Evolutionary conservation across 2,329 filamentous ascomycete genomes (phyloP).

Genomic region (Penicillium occitanis): DNA sequence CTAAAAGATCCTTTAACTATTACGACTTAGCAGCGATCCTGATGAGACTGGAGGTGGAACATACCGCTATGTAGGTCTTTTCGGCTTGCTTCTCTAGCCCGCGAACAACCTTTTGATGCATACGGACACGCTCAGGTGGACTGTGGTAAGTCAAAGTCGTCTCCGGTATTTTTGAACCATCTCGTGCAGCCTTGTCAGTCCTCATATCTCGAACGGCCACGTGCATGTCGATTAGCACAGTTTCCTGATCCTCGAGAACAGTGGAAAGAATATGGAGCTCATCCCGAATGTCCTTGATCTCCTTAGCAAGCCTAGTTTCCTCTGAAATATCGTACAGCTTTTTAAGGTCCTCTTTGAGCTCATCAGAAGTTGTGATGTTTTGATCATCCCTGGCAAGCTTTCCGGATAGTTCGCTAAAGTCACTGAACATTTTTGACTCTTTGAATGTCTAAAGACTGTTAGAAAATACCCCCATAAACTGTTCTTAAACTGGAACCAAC

Average conservation of each 20-base stretch:
- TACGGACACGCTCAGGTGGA: neutral
- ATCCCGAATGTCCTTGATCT: conserved; percentile 16
- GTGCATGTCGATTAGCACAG: conserved; percentile 11
- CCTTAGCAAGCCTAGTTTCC: conserved; percentile 8
- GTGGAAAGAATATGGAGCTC: conserved; percentile 15
- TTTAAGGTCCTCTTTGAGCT: conserved; percentile 8
- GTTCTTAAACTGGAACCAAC: neutral
- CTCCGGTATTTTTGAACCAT: neutral
- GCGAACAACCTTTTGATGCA: neutral
- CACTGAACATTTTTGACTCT: neutral
- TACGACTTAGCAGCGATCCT: neutral
- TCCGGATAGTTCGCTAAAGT: neutral
- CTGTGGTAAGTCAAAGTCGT: neutral
- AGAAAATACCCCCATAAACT: neutral
- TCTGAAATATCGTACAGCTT: conserved; percentile 12
- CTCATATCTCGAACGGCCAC: neutral
- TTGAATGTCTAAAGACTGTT: neutral
- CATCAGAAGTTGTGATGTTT: conserved; percentile 5
- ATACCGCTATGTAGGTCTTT: neutral
- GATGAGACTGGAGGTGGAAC: neutral
- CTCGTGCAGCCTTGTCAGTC: neutral
- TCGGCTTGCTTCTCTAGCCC: neutral
- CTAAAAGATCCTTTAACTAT: neutral
- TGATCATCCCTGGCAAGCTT: neutral
- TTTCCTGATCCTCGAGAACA: conserved; percentile 14